A percentile compares a stretch with the other conserved stretches of the same genome.
Evolutionary conservation across 1,139 yeast species (phyloP).

Genomic region (Yamadazyma atmosphaerica): DNA sequence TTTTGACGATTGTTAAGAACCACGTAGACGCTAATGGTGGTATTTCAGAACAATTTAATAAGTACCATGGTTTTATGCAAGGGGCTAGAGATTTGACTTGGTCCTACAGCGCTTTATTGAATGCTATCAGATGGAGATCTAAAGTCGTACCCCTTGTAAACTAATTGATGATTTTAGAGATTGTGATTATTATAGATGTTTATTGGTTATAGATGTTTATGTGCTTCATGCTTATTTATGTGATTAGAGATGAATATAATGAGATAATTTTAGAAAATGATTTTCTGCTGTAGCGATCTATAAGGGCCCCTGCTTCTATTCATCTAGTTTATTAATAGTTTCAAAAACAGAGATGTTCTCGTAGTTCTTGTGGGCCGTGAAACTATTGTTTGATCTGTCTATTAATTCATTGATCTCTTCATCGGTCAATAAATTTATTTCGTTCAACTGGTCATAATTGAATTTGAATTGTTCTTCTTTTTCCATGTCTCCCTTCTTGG

Average conservation of each 20-base stretch:
- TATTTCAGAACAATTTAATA: conserved; percentile 88
- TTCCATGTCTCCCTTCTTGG: conserved; percentile 5
- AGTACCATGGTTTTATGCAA: conserved; percentile 76
- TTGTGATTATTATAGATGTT: conserved; percentile 1
- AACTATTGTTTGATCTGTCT: conserved; percentile 53
- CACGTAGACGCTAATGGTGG: conserved; percentile 76
- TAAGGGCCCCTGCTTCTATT: no score
- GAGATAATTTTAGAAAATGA: neutral
- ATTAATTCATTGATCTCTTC: conserved; percentile 54
- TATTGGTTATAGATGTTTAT: conserved; percentile 2
- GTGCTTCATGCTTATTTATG: no score
- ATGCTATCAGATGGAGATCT: conserved; percentile 64
- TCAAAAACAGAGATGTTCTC: conserved; percentile 54
- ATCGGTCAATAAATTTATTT: conserved; percentile 18
- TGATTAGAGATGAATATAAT: neutral
- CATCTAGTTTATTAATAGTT: conserved; percentile 44
- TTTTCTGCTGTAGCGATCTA: no score
- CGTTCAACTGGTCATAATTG: conserved; percentile 11
- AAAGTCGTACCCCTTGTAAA: conserved; percentile 4
- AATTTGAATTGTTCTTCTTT: conserved; percentile 8
- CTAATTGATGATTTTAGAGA: neutral
- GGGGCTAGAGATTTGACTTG: conserved; percentile 90
- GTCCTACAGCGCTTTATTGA: conserved; percentile 84
- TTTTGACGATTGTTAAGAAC: conserved; percentile 64
- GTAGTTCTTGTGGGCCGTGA: conserved; percentile 29